These are phyloP conservation scores for Entelexis sorbosivorans DNA, from an alignment of 1,139 yeast species.

Conservation along the genomic window DNA sequence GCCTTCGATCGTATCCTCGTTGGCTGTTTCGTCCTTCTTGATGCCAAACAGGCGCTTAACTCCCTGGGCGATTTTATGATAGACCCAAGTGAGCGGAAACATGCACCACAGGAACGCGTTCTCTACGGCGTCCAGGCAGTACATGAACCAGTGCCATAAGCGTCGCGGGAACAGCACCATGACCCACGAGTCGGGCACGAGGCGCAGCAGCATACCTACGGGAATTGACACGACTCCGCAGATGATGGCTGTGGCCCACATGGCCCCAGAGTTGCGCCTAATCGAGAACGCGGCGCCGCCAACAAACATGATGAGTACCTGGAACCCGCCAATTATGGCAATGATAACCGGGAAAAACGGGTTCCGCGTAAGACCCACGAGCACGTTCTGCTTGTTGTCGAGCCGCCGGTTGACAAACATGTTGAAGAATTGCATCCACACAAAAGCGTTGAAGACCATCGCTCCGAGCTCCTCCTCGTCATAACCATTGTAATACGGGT, in stretches of 20 bases:
- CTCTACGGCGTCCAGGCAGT: slow-evolving; percentile 27
- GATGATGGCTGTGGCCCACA: slow-evolving; percentile 83
- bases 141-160: slow-evolving; percentile 40
- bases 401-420: slow-evolving; percentile 81
- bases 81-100: slow-evolving; percentile 29
- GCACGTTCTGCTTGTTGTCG: slow-evolving; percentile 82
- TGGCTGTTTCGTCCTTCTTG: slow-evolving; percentile 6
- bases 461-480: slow-evolving; percentile 54
- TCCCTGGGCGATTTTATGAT: slow-evolving; percentile 27
- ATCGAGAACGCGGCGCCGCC: slow-evolving; percentile 94
- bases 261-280: slow-evolving; percentile 61
- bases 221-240: slow-evolving; percentile 82
- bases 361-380: slow-evolving; percentile 69
- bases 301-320: slow-evolving; percentile 82
- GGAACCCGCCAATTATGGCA: slow-evolving; percentile 65
- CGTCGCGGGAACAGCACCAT: slow-evolving; percentile 55
- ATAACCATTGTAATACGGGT: slow-evolving; percentile 19
- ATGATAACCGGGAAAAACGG: slow-evolving; percentile 69
- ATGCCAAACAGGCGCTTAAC: slow-evolving; percentile 22
- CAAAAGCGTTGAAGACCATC: slow-evolving; percentile 88
- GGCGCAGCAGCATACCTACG: slow-evolving; percentile 60
- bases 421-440: slow-evolving; percentile 95
- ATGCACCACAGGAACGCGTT: slow-evolving; percentile 32
- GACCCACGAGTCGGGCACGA: slow-evolving; percentile 75
- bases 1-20: not conserved